phyloP scores from a whole-genome alignment of 768 basidiomycete genomes.

The Tylopilus subfusipes region DNA sequence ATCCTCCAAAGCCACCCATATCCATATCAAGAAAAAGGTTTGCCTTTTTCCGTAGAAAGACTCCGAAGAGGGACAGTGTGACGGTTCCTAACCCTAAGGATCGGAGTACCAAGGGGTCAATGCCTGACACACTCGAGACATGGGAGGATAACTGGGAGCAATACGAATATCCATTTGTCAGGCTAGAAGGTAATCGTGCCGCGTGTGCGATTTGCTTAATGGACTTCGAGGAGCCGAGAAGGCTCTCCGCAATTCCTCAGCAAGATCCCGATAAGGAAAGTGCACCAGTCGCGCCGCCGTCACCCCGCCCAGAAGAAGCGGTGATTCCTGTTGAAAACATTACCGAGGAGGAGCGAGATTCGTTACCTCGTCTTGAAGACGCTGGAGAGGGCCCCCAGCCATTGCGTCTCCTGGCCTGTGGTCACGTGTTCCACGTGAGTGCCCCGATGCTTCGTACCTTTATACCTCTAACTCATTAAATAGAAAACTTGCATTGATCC shows the following conservation, averaged over 20 bases:
- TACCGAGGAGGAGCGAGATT: constrained; percentile 40
- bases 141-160: constrained; percentile 83
- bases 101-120: constrained; percentile 9
- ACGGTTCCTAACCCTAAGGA: constrained; percentile 16
- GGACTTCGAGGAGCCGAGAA: constrained; percentile 76
- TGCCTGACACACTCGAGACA: constrained; percentile 35
- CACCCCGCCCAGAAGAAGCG: constrained; percentile 18
- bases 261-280: constrained; percentile 31
- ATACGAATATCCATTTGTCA: constrained; percentile 75
- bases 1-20: constrained; percentile 54
- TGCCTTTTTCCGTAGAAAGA: constrained; percentile 43
- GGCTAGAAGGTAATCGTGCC: constrained; percentile 78
- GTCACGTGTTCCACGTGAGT: constrained; percentile 89
- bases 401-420: constrained; percentile 70
- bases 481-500: constrained; percentile 89
- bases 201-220: constrained; percentile 81
- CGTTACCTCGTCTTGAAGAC: constrained; percentile 55
- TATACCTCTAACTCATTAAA: constrained; percentile 2
- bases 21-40: constrained; percentile 43
- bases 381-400: constrained; percentile 77
- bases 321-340: constrained; percentile 35
- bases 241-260: constrained; percentile 22
- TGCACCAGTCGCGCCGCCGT: constrained; percentile 5
- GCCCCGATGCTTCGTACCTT: background rate
- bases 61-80: constrained; percentile 23